A percentile compares a stretch with the other conserved stretches of the same genome.
These are phyloP conservation scores for Cystobasidium pallidum DNA, from an alignment of 1,284 basidiomycete genomes.

Conservation along the genomic window DNA sequence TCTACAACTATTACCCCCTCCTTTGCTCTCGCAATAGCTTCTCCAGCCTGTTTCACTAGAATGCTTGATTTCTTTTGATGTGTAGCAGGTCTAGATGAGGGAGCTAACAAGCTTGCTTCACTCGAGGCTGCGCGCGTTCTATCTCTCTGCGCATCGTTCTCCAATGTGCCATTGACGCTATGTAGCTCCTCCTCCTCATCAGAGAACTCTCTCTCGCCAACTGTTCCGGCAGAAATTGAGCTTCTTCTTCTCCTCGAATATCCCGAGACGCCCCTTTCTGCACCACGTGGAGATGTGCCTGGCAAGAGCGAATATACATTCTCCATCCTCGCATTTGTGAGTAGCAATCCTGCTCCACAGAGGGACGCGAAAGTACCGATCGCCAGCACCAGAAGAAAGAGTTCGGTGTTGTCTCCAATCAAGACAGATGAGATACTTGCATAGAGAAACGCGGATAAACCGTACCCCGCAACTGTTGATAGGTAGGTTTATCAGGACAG, in stretches of 20 bases:
- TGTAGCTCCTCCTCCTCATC: background rate
- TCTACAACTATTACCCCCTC: constrained; percentile 5
- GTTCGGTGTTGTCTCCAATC: constrained; percentile 40
- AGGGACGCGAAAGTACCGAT: constrained; percentile 37
- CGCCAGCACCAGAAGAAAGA: constrained; percentile 42
- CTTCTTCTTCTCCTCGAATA: constrained; percentile 9
- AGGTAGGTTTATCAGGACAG: background rate
- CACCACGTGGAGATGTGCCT: background rate
- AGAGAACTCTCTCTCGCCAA: background rate
- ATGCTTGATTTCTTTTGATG: constrained; percentile 23
- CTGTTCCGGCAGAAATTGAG: background rate
- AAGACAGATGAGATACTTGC: constrained; percentile 32
- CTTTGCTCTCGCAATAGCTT: background rate
- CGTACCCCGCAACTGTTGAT: constrained; percentile 18
- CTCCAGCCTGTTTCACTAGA: constrained; percentile 10
- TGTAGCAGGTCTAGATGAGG: background rate
- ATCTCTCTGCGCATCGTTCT: background rate
- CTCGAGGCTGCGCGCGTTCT: background rate
- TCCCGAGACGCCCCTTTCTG: background rate
- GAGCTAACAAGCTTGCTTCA: constrained; percentile 7
- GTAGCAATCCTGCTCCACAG: constrained; percentile 1
- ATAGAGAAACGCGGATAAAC: constrained; percentile 36
- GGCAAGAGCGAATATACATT: constrained; percentile 13
- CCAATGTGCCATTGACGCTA: background rate
- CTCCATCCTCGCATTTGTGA: constrained; percentile 15